These are phyloP conservation scores for Rhizopogon salebrosus DNA, from an alignment of 768 basidiomycete species.

Conservation along the genomic window DNA sequence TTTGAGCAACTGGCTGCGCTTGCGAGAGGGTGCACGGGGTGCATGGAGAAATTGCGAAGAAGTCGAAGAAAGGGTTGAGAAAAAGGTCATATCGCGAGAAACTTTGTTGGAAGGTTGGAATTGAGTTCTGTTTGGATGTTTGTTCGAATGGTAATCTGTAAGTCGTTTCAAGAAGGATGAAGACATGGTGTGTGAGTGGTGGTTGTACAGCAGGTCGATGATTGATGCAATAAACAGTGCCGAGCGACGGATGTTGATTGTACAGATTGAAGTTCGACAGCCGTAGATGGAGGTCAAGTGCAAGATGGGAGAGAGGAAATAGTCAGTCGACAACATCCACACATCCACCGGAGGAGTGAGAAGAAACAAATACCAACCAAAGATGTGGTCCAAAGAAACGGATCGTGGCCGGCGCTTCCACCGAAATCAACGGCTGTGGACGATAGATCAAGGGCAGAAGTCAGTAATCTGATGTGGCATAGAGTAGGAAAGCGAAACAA, in stretches of 20 bases:
- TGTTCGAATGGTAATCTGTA: constrained; percentile 37
- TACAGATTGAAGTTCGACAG: constrained; percentile 5
- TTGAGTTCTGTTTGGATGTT: constrained; percentile 41
- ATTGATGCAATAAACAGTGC: constrained; percentile 15
- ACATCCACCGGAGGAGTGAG: constrained; percentile 8
- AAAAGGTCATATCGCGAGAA: constrained; percentile 51
- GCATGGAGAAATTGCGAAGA: constrained; percentile 40
- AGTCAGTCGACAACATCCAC: constrained; percentile 11
- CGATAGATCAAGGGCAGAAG: constrained; percentile 6
- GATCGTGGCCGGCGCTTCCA: constrained; percentile 15
- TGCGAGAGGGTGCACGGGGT: constrained; percentile 38
- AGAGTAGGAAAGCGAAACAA: constrained; percentile 14
- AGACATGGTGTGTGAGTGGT: constrained; percentile 21
- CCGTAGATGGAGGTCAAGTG: not conserved
- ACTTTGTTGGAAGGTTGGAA: constrained; percentile 20
- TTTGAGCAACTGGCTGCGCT: constrained; percentile 40
- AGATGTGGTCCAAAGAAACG: constrained; percentile 15
- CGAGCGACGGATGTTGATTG: constrained; percentile 10
- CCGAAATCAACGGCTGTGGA: constrained; percentile 18
- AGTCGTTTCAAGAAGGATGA: constrained; percentile 32
- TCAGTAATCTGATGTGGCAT: constrained; percentile 13
- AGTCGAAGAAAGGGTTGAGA: constrained; percentile 35
- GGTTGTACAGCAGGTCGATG: constrained; percentile 16
- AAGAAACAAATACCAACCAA: constrained; percentile 26
- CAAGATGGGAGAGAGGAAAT: constrained; percentile 1